Conservation (phyloP, 495 filamentous ascomycete genomes). For the Jackrogersella multiformis region DNA sequence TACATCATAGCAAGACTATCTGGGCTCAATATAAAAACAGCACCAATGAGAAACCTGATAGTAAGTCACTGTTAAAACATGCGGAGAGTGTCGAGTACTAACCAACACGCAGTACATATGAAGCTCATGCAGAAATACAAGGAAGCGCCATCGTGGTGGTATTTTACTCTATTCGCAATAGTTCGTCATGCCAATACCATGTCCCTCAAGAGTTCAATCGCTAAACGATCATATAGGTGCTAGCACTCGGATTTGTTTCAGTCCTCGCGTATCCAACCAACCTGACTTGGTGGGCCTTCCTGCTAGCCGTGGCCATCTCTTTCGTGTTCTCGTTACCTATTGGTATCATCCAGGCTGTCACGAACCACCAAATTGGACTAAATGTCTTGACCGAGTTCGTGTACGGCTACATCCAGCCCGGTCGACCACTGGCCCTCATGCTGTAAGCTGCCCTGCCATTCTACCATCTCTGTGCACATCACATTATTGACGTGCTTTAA, state of each 20-base stretch:
- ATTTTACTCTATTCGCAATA: constrained; percentile 57
- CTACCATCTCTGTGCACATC: background rate
- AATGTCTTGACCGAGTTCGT: constrained; percentile 78
- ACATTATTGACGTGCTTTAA: background rate
- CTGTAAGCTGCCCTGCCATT: constrained; percentile 47
- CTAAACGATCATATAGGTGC: constrained; percentile 56
- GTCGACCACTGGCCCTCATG: constrained; percentile 73
- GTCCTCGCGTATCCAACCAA: constrained; percentile 72
- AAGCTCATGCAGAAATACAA: constrained; percentile 68
- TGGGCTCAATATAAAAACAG: constrained; percentile 67
- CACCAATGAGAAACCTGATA: constrained; percentile 66
- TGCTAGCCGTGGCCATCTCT: constrained; percentile 69
- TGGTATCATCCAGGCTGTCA: constrained; percentile 70
- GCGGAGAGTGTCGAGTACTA: constrained; percentile 21
- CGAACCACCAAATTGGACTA: constrained; percentile 73
- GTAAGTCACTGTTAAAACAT: constrained; percentile 6
- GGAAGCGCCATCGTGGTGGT: constrained; percentile 67
- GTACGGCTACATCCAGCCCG: constrained; percentile 75
- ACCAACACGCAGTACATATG: constrained; percentile 56
- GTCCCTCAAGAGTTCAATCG: constrained; percentile 6
- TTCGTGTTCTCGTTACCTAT: constrained; percentile 64
- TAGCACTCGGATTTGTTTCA: constrained; percentile 68
- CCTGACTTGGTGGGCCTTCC: constrained; percentile 72
- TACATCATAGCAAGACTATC: constrained; percentile 72
- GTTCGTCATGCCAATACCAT: constrained; percentile 40